Base-by-base conservation (phyloP, 179 eudicot species). In the Patellifolia procumbens region DNA sequence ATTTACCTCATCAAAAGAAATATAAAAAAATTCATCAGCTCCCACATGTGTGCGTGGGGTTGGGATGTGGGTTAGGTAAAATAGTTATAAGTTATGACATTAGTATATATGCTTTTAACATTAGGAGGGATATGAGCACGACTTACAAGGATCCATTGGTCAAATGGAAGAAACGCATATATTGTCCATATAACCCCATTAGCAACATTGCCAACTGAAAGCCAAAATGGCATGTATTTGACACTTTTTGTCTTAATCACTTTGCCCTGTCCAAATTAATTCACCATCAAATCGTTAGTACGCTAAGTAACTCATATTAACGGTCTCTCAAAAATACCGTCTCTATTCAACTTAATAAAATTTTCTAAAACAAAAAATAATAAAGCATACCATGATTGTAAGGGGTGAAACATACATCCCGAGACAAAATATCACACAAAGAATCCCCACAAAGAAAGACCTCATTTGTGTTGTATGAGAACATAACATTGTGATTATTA, bases 221-320 rank as follows among this genome's bases (percentile, higher is more conserved):
- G 76, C 70, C 67, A 80, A 28, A 91, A 83, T 2, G 98, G 98
- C 97, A 93, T 89, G 88, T 82, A 93, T 78, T 85, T 90, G 3
- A 91, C 92, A 69, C 97, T 93, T 84, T 86, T 89, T 11, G 88
- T 89, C 78, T 55, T 82, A 32, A 93, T 87, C 46, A 91, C 97
- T 67, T 67, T 80, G 2, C 83, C 55, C 97, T 93, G 85, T 45
- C 45, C 34, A 68, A 17, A 43, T 49, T 8, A 52, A 43, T 17
- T 15, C 9, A 68, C 34, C 49, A 45, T n/a, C 7, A 0, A 16
- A 26, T 31, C 3, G 3, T 22, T 5, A 74, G 12, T 13, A 3
- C 17, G 26, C 16, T 0, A 8, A 59, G 16, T 42, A 60, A 10
- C 29, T 28, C 16, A 28, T 12, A 28, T 28, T 11, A 37, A 0